A percentile compares a stretch with the other conserved stretches of the same genome.
phyloP scores from a whole-genome alignment of 2,329 filamentous ascomycete species.

The Berkeleyomyces rouxiae region DNA sequence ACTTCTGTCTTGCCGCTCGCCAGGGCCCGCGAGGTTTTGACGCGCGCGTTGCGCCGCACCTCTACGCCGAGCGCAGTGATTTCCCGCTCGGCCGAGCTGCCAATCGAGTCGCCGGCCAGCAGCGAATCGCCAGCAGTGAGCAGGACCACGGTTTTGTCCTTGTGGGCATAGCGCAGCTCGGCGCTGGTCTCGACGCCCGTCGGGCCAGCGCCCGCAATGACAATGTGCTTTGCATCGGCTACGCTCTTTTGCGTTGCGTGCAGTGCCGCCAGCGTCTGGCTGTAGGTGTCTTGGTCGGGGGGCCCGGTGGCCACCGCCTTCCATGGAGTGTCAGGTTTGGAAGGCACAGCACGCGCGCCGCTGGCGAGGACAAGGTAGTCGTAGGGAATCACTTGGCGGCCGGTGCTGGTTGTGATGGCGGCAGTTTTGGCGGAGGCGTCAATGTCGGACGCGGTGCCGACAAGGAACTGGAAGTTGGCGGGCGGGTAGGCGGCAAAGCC shows the following conservation, averaged over 20 bases:
- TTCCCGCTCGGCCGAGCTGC: conserved; percentile 28
- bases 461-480: conserved; percentile 33
- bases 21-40: conserved; percentile 21
- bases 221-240: conserved; percentile 31
- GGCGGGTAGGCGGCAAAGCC: conserved; percentile 34
- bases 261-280: conserved; percentile 27
- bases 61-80: conserved; percentile 37
- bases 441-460: conserved; percentile 30
- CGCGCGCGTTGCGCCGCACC: conserved; percentile 27
- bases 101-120: conserved; percentile 28
- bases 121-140: conserved; percentile 27
- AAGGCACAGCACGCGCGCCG: conserved; percentile 26
- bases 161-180: conserved; percentile 37
- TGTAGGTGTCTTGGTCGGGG: conserved; percentile 21
- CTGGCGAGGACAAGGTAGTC: conserved; percentile 43
- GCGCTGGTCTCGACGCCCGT: conserved; percentile 40
- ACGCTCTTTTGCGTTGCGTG: conserved; percentile 26
- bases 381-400: conserved; percentile 26
- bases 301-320: conserved; percentile 26
- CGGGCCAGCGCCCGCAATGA: conserved; percentile 38
- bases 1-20: conserved; percentile 33
- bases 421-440: conserved; percentile 26
- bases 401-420: conserved; percentile 16
- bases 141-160: conserved; percentile 33
- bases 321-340: conserved; percentile 30